A percentile compares a stretch with the other conserved stretches of the same genome.
phyloP scores from a whole-genome alignment of 179 eudicot genomes.

The Camellia oleifera region DNA sequence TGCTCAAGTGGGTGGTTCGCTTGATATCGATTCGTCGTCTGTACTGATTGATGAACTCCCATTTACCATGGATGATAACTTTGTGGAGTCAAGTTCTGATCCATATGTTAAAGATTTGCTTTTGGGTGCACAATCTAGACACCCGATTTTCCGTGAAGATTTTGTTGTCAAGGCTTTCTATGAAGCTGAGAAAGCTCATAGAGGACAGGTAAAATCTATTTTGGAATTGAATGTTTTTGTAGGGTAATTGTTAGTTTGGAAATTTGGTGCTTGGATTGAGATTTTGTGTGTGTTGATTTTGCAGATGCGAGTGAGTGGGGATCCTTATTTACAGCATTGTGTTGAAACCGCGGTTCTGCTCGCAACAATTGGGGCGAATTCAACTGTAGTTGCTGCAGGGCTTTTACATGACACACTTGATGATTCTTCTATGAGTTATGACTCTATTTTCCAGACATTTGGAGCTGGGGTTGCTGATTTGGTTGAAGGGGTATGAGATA shows the following conservation, averaged over 20 bases:
- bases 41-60: slow-evolving; percentile 54
- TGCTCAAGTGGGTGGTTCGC: slow-evolving; percentile 23
- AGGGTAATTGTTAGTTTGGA: not conserved
- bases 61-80: slow-evolving; percentile 69
- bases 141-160: slow-evolving; percentile 61
- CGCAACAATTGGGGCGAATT: slow-evolving; percentile 76
- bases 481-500: slow-evolving; percentile 74
- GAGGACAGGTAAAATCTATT: slow-evolving; percentile 71
- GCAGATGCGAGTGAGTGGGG: slow-evolving; percentile 86
- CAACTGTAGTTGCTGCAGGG: slow-evolving; percentile 95
- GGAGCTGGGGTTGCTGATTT: slow-evolving; percentile 89
- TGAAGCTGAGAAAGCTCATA: slow-evolving; percentile 95
- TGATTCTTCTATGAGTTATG: slow-evolving; percentile 72
- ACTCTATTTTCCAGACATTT: slow-evolving; percentile 48
- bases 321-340: slow-evolving; percentile 91
- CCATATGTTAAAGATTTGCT: slow-evolving; percentile 60
- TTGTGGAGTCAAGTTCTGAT: slow-evolving; percentile 24
- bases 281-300: slow-evolving; percentile 17
- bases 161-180: slow-evolving; percentile 80
- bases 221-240: slow-evolving; percentile 4
- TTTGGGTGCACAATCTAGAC: slow-evolving; percentile 61
- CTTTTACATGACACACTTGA: slow-evolving; percentile 90
- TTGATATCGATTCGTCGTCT: slow-evolving; percentile 31
- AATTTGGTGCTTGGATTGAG: slow-evolving; percentile 9
- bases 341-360: slow-evolving; percentile 84